Conservation (phyloP, 1,139 yeast genomes). For the Debaryomyces psychrophilus region DNA sequence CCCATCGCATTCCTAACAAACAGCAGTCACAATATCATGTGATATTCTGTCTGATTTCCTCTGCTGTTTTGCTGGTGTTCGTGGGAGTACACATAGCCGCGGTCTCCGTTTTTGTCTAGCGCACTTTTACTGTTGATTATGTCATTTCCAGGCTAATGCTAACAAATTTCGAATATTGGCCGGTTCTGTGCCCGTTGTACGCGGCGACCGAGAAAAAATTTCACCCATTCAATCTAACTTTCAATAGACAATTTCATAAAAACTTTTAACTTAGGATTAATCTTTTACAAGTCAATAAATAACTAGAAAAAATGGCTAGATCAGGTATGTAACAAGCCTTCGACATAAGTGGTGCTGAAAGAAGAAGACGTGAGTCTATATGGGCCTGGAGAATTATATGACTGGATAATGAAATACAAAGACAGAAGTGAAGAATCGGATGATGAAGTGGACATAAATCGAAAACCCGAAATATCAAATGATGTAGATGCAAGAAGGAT, state of each 20-base stretch:
- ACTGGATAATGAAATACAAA: background rate
- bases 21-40: slow-evolving; percentile 11
- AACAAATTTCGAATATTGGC: background rate
- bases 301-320: slow-evolving; percentile 52
- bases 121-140: too few species aligned
- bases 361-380: background rate
- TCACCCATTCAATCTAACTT: slow-evolving; percentile 7
- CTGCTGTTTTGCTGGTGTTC: background rate
- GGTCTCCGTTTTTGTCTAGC: background rate
- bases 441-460: background rate
- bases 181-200: slow-evolving; percentile 6
- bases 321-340: slow-evolving; percentile 53
- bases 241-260: slow-evolving; percentile 7
- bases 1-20: background rate
- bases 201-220: slow-evolving; percentile 6
- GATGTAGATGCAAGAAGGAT: background rate
- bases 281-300: slow-evolving; percentile 16
- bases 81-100: background rate
- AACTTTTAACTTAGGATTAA: slow-evolving; percentile 12
- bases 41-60: background rate
- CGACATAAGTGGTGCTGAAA: background rate
- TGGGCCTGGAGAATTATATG: background rate
- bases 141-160: too few species aligned
- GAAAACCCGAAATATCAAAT: background rate
- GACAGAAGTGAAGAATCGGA: background rate